Conservation (phyloP, 352 stramenopile species). For the Phytophthora pinifolia region DNA sequence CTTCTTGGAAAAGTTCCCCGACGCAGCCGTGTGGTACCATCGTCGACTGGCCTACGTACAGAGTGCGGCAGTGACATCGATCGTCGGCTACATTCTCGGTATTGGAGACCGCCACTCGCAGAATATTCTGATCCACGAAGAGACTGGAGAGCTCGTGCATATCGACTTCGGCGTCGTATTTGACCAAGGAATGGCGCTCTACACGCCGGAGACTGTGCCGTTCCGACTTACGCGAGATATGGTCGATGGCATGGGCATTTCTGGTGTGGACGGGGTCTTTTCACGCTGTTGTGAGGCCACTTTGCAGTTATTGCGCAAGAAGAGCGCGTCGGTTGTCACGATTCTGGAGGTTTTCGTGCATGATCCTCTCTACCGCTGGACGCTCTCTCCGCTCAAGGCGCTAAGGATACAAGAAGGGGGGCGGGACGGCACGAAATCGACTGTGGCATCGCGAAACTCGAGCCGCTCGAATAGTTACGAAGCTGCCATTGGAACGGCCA, state of each 20-base stretch:
- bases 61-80: slow-evolving; percentile 96
- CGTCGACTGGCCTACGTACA: slow-evolving; percentile 94
- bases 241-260: slow-evolving; percentile 99
- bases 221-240: slow-evolving; percentile 99
- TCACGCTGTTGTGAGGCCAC: slow-evolving; percentile 94
- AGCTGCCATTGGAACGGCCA: slow-evolving; percentile 8
- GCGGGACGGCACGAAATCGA: slow-evolving; percentile 14
- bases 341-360: slow-evolving; percentile 99
- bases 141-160: slow-evolving; percentile 98
- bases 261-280: slow-evolving; percentile 96
- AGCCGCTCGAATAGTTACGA: slow-evolving; percentile 25
- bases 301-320: slow-evolving; percentile 90
- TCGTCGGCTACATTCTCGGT: slow-evolving; percentile 95
- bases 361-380: slow-evolving; percentile 99
- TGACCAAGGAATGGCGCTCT: slow-evolving; percentile 95
- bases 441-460: slow-evolving; percentile 12
- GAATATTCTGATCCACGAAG: slow-evolving; percentile 99
- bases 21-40: slow-evolving; percentile 93
- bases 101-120: slow-evolving; percentile 99
- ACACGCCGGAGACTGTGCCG: slow-evolving; percentile 97
- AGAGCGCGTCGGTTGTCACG: slow-evolving; percentile 94
- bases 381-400: slow-evolving; percentile 89
- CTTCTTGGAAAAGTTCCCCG: slow-evolving; percentile 97
- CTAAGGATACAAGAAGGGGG: slow-evolving; percentile 73
- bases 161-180: slow-evolving; percentile 99